Conservation (phyloP, 202 grass and related monocot genomes). For the Panicum virgatum region DNA sequence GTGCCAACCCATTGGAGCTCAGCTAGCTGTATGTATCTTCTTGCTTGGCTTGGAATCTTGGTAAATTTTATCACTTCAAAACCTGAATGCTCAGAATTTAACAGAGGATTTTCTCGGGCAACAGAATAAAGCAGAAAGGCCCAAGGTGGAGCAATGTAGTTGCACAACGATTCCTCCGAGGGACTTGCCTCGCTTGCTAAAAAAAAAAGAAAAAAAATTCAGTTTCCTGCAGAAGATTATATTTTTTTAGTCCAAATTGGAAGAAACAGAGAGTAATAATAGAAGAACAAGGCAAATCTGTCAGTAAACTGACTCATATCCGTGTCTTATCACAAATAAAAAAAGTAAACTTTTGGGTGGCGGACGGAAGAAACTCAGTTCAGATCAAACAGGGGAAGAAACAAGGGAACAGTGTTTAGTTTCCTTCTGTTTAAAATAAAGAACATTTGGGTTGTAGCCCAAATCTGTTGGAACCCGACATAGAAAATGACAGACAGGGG, state of each 20-base stretch:
- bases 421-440: neutral
- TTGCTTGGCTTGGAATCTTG: neutral
- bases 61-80: neutral
- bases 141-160: neutral
- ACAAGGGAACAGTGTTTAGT: neutral
- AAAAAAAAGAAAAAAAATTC: too few relatives aligned
- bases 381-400: slow-evolving; percentile 5
- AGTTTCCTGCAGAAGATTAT: slow-evolving; percentile 17
- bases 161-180: neutral
- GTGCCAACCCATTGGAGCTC: slow-evolving; percentile 55
- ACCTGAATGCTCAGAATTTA: neutral
- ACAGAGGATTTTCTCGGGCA: neutral
- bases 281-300: neutral
- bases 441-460: neutral
- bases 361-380: neutral
- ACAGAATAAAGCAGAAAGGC: neutral
- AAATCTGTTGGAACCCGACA: slow-evolving; percentile 30
- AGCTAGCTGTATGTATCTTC: neutral
- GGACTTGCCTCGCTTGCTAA: neutral
- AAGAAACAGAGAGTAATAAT: neutral
- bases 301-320: slow-evolving; percentile 4
- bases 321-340: neutral
- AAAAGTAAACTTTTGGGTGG: neutral
- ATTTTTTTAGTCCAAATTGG: neutral
- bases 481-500: slow-evolving; percentile 26